Evolutionary conservation across 345 rosid species (phyloP), one percentile per base, ranked within the genome.

Genomic region (Salix brachista): DNA sequence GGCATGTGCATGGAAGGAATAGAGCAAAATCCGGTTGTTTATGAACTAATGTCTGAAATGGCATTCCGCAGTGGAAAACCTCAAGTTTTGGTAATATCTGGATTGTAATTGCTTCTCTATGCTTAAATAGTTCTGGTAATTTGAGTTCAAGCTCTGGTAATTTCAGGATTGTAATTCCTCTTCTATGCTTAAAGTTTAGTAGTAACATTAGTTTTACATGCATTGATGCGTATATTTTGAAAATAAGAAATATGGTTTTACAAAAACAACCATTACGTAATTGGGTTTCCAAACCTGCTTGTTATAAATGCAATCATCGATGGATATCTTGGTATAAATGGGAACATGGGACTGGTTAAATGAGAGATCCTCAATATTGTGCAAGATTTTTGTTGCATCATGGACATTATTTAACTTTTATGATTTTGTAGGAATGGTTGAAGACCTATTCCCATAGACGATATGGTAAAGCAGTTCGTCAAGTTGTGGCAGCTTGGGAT

Each of bases 1-100:
- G 99, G 99, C 75, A 86, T 89, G 91, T 95, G 99, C 88, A 90
- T 90, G 97, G 99, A 95, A 80, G 97, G 99, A 70, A 93, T 93
- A 81, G 99, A 95, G 86, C 99, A 95, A 16, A 93, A 95, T 77
- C 97, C 97, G 0, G 90, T 95, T 71, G 97, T 95, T 75, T 93
- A 89, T 74, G 99, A 95, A 82, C 83, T 95, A 54, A 89, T 88
- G 89, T 93, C 97, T 58, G 99, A 95, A 88, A 93, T 93, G 97
- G 93, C 99, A 74, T 95, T 91, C 80, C 89, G 90, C 71, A 86
- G 80, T 71, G 80, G 91, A 81, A 91, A 90, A 87, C 90, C 90
- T 84, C 80, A 74, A 74, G 90, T 90, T 70, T 83, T 74, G 90
- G 98, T 94, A 88, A 87, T 36, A 67, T 42, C 66, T 50, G n/a